Evolutionary conservation across 2,329 filamentous ascomycete species (phyloP).

Genomic region (Parasarocladium wereldwijsianum): DNA sequence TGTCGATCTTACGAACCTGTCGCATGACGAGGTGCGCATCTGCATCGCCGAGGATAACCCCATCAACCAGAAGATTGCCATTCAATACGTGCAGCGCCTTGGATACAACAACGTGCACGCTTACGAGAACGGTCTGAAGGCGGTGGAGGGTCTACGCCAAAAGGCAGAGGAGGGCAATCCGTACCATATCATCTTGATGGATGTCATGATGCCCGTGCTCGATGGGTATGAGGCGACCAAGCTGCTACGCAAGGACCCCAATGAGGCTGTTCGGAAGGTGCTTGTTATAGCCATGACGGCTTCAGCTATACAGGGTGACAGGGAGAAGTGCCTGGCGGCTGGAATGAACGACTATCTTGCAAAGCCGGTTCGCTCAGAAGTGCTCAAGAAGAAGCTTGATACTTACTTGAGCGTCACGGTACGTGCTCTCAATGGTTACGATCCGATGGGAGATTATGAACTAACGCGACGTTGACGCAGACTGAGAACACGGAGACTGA

Average conservation of each 20-base stretch:
- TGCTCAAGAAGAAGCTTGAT: conserved; percentile 70
- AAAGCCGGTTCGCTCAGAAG: conserved; percentile 82
- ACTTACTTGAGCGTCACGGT: conserved; percentile 32
- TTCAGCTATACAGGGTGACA: conserved; percentile 82
- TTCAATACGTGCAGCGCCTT: conserved; percentile 75
- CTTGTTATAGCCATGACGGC: conserved; percentile 98
- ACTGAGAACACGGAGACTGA: too few relatives aligned
- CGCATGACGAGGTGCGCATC: conserved; percentile 65
- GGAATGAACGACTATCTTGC: conserved; percentile 98
- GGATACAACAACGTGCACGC: conserved; percentile 73
- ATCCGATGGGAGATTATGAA: too few relatives aligned
- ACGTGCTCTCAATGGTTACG: not conserved
- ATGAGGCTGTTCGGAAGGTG: conserved; percentile 64
- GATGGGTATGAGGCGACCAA: conserved; percentile 88
- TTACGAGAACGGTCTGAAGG: conserved; percentile 79
- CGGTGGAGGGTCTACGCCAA: conserved; percentile 68
- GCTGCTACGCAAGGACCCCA: conserved; percentile 60
- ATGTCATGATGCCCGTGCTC: conserved; percentile 88
- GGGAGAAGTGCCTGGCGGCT: conserved; percentile 87
- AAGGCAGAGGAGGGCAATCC: conserved; percentile 58
- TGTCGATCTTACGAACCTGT: conserved; percentile 56
- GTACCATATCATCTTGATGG: conserved; percentile 88
- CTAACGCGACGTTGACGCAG: too few relatives aligned
- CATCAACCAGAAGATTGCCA: conserved; percentile 88
- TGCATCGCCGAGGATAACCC: conserved; percentile 93